Evolutionary conservation across 495 filamentous ascomycete genomes (phyloP), one percentile per base, ranked within the genome.

Genomic region (Neurospora sp.): DNA sequence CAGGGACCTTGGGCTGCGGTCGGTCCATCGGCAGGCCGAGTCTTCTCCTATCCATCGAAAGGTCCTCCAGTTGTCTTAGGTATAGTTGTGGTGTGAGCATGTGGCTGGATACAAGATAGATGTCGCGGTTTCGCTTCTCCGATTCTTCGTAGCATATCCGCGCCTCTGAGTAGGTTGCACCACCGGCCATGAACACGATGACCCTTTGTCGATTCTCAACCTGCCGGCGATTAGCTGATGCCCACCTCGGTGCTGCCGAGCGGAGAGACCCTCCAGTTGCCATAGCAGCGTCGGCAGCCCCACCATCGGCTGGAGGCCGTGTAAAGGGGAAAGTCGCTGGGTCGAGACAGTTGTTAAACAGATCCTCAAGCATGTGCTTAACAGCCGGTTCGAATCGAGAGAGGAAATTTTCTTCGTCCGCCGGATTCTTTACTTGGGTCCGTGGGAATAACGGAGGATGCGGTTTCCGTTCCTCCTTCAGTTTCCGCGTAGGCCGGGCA

Each of bases 101-200:
- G 80, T 99, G 95, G 14, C 89, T 92, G 1, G 93, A 95, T n/a
- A 90, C 91, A 14, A 99, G 87, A 82, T 94, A 95, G n/a, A 97
- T 86, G 76, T 98, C 96, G 54, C 91, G 89, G 72, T 86, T 88
- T 74, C 86, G 88, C 69, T 87, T 77, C 73, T 91, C 86, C 10
- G 93, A 91, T 62, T 95, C 80, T 75, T 99, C 95, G 77, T 98
- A 98, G 83, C 96, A 98, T 23, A 91, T 86, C 71, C 96, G 90
- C 8, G 92, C 85, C 83, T 99, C 96, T 1, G 92, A 91, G 80
- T 95, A 96, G 4, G 95, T 99, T 8, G 96, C 96, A 49, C 96
- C 96, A 42, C 96, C 96, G 23, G 96, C 95, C 90, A 98, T 92
- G 81, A 98, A 98, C 69, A 98, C 91, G 74, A 99, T 92, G 66